Evolutionary conservation across 2,329 filamentous ascomycete genomes (phyloP), one percentile per base, ranked within the genome.

Genomic region (Tothia fuscella): DNA sequence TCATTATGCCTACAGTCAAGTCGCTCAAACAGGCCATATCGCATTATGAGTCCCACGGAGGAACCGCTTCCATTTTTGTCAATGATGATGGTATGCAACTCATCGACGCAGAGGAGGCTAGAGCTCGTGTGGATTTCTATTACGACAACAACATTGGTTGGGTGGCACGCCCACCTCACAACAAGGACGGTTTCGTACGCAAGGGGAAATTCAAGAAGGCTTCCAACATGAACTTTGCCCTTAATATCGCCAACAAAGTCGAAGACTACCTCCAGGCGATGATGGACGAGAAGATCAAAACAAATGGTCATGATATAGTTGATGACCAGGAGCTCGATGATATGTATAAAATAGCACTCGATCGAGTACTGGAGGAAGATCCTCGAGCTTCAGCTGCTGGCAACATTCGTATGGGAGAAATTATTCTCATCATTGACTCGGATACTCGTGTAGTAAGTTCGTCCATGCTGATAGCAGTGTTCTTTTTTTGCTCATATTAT

Each of bases 351-450:
- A 17, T 6, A 9, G 21, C 22, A 7, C 20, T 40, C 9, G 22
- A 38, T 6, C 7, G 19, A 6, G 34, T 41, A 5, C 20, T 42
- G 6, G 13, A 28, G 14, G 7, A 6, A n/a, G 28, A 43, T 30
- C 7, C 5, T n/a, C 71, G 75, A 13, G 78, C 77, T n/a, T 80
- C 75, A 76, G 80, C 81, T 24, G 79, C 80, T 53, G 81, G 81
- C 43, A 82, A 86, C 55, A 77, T 86, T 49, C 79, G 81, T 31
- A 63, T 86, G 16, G 81, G 81, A 44, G 81, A 86, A 58, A 82
- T 81, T 53, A 80, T 82, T 45, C 61, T 78, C 31, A 63, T 82
- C 46, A 77, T 49, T 19, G 47, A 49, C 29, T 49, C 47, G 6
- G 47, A 49, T 28, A 49, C 47, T 2, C 45, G 43, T 14, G 45